Evolutionary conservation across 2,329 filamentous ascomycete genomes (phyloP), one percentile per base, ranked within the genome.

Genomic region (Botryotinia calthae): DNA sequence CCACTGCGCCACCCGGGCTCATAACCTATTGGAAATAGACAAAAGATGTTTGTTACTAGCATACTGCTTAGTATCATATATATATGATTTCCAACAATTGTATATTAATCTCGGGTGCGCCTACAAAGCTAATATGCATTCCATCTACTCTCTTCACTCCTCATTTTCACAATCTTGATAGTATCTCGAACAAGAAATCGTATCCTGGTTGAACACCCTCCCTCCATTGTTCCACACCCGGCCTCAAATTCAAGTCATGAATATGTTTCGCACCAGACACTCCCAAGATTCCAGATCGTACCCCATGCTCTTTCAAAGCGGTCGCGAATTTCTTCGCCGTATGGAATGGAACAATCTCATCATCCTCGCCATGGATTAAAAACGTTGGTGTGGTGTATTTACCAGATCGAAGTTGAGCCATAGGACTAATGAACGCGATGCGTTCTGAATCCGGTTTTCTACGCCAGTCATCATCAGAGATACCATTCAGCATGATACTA

Each of bases 311-410:
- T 1, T 25, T 8, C 4, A 70, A 59, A 34, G 54, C 56, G 8
- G 51, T 34, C 16, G 20, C n/a, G 9, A 70, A 70, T 2, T 25
- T 22, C 16, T 59, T n/a, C 9, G 56, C 56, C 1, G 51, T 20
- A 61, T 59, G 4, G 4, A 44, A 51, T 16, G 67, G 42, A 20
- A 58, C 67, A n/a, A 70, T 40, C 5, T 61, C 51, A 34, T 70
- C 67, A 4, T 48, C 42, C 40, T 46, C 62, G 18, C 62, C 70
- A 12, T 66, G 61, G n/a, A 71, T 71, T n/a, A 71, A 63, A 37
- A 56, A 71, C 31, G 70, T 71, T 28, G 61, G 61, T n/a, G 34
- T 61, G 5, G 22, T 25, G 34, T 71, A 64, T 40, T 18, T 63
- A 31, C 69, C 69, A 10, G 37, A 34, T 6, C 58, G 69, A 12